Evolutionary conservation across 1,284 basidiomycete species (phyloP).

Genomic region (Puccinia hordei): DNA sequence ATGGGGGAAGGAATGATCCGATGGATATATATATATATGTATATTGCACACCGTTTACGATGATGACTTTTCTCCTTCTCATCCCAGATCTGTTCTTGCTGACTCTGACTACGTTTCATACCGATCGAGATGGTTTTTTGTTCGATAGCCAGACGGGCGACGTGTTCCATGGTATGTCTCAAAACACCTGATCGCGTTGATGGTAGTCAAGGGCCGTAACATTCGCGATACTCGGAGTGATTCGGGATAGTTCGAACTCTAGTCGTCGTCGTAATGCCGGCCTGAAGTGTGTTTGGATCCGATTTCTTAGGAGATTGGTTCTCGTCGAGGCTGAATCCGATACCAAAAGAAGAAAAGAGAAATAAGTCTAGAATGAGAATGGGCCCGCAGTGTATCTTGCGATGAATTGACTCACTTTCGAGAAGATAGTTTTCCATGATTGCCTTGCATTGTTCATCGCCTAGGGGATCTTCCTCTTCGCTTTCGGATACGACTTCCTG

Average conservation of each 20-base stretch:
- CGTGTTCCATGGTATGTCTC: conserved; percentile 37
- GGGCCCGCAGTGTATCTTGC: neutral
- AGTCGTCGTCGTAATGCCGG: conserved; percentile 34
- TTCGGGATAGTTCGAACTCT: conserved; percentile 36
- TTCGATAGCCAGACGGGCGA: conserved; percentile 30
- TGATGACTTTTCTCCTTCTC: conserved; percentile 7
- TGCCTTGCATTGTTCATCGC: conserved; percentile 44
- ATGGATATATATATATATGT: too few relatives aligned
- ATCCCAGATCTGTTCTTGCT: conserved; percentile 27
- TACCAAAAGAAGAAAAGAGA: neutral
- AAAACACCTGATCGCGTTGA: conserved; percentile 31
- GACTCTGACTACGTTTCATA: conserved; percentile 15
- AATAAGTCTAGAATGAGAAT: neutral
- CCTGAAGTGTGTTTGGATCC: conserved; percentile 32
- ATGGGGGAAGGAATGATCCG: neutral
- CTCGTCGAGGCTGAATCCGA: conserved; percentile 23
- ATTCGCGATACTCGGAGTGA: conserved; percentile 37
- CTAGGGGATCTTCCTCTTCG: conserved; percentile 31
- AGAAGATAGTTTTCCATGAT: conserved; percentile 47
- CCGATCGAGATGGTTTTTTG: conserved; percentile 26
- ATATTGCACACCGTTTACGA: conserved; percentile 21
- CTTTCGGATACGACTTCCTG: neutral
- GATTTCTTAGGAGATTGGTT: conserved; percentile 23
- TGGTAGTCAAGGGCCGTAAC: conserved; percentile 38
- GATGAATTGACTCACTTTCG: conserved; percentile 23